Conservation (phyloP, 2,329 filamentous ascomycete species). For the Dactylonectria estremocensis region DNA sequence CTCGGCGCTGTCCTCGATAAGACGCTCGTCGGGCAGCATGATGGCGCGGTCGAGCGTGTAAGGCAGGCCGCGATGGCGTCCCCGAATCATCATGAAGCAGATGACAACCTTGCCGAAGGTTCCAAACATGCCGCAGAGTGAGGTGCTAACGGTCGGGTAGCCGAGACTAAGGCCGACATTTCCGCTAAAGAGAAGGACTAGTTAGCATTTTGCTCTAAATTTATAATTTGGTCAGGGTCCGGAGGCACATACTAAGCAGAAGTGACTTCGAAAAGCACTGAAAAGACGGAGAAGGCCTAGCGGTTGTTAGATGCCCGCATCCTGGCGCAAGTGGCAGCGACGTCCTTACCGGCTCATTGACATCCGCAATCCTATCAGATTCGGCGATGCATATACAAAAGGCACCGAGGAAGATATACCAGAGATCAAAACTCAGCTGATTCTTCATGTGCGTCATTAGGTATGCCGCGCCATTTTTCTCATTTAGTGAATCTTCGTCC, state of each 20-base stretch:
- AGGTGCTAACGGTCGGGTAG: no score
- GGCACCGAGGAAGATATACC: conserved; percentile 58
- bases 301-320: neutral
- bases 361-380: conserved; percentile 45
- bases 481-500: conserved; percentile 44
- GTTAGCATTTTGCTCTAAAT: no score
- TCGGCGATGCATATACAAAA: conserved; percentile 56
- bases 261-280: conserved; percentile 53
- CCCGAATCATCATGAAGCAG: no score
- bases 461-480: conserved; percentile 46
- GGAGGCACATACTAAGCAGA: conserved; percentile 51
- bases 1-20: no score
- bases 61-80: no score
- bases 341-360: conserved; percentile 43
- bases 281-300: conserved; percentile 51
- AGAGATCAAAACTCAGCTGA: conserved; percentile 59
- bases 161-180: no score
- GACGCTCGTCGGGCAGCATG: no score
- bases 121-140: no score
- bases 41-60: no score
- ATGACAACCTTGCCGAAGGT: no score
- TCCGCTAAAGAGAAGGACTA: no score
- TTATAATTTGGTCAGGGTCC: no score
- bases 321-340: rapidly evolving
- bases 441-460: conserved; percentile 55